Conservation (phyloP, 441 rosid genomes). For the Gossypium gossypioides region DNA sequence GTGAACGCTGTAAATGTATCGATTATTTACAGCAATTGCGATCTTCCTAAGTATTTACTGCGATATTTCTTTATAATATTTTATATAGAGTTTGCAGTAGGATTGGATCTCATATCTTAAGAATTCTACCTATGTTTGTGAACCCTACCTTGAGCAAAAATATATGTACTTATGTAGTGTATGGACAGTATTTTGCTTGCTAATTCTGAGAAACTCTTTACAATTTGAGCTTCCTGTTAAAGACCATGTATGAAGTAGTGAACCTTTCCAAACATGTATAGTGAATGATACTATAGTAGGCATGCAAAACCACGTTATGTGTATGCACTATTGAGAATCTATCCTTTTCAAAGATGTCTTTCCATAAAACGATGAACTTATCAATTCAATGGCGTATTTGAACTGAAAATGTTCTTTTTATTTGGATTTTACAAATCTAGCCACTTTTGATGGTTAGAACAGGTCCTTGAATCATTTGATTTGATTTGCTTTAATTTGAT, state of each 20-base stretch:
- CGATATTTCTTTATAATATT: background rate
- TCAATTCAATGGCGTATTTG: background rate
- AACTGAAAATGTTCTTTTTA: background rate
- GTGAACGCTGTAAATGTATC: background rate
- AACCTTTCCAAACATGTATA: background rate
- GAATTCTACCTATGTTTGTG: background rate
- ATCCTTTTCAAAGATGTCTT: background rate
- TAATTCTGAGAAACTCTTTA: background rate
- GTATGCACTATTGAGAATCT: background rate
- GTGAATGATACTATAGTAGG: background rate
- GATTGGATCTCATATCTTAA: background rate
- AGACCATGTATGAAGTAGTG: background rate
- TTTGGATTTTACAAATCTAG: background rate
- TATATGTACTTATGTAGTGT: background rate
- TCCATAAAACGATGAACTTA: background rate
- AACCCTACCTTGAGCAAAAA: background rate
- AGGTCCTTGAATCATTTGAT: background rate
- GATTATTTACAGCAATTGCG: background rate
- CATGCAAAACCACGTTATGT: background rate
- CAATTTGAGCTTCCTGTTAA: background rate
- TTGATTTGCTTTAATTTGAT: background rate
- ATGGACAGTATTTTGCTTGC: background rate
- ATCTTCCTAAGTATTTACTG: background rate
- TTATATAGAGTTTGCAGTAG: background rate
- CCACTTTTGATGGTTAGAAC: background rate